These are phyloP conservation scores for Paracoccidioides lutzii DNA, from an alignment of 2,329 filamentous ascomycete species.

Conservation along the genomic window DNA sequence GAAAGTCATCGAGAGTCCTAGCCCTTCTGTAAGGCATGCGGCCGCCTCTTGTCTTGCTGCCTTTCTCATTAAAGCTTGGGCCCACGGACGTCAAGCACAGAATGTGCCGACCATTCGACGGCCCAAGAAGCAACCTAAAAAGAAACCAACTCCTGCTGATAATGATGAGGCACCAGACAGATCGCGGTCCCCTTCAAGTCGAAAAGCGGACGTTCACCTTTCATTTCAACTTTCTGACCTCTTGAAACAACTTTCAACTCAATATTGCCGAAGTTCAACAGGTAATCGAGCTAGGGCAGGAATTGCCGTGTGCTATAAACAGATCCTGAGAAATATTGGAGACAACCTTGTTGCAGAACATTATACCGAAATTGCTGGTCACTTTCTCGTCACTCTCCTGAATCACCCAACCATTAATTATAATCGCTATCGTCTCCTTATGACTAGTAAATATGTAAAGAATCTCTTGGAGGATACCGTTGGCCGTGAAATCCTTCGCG, in stretches of 20 bases:
- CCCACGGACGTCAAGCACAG: slow-evolving; percentile 43
- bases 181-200: slow-evolving; percentile 41
- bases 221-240: slow-evolving; percentile 65
- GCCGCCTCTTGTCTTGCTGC: slow-evolving; percentile 76
- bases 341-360: slow-evolving; percentile 71
- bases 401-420: slow-evolving; percentile 62
- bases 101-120: slow-evolving; percentile 51
- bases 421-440: slow-evolving; percentile 77
- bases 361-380: slow-evolving; percentile 69
- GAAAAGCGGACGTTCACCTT: slow-evolving; percentile 55
- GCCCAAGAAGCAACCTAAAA: slow-evolving; percentile 60
- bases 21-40: slow-evolving; percentile 64
- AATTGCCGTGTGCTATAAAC: slow-evolving; percentile 76
- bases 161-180: slow-evolving; percentile 56
- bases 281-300: slow-evolving; percentile 70
- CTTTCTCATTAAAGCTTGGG: slow-evolving; percentile 69
- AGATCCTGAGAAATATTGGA: slow-evolving; percentile 63
- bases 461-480: slow-evolving; percentile 74
- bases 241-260: slow-evolving; percentile 61
- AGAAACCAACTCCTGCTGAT: slow-evolving; percentile 56
- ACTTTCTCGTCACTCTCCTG: slow-evolving; percentile 67
- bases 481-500: slow-evolving; percentile 67
- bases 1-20: slow-evolving; percentile 73
- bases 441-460: slow-evolving; percentile 72
- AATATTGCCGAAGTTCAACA: slow-evolving; percentile 67